Conservation (phyloP, 495 filamentous ascomycete species). For the Penicillium nucicola region DNA sequence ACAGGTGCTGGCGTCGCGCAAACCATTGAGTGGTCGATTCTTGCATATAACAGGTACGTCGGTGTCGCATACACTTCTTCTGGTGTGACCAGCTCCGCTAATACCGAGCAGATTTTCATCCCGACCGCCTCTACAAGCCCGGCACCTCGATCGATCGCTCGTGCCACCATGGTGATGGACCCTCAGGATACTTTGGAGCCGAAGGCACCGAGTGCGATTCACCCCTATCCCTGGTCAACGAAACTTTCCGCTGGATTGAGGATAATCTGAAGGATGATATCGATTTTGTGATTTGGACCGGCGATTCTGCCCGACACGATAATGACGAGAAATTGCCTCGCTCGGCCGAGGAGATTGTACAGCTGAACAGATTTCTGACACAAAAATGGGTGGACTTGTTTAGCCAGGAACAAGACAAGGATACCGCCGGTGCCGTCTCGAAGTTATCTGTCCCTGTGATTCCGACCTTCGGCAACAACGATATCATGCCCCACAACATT, state of each 20-base stretch:
- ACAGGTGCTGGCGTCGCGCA: not conserved
- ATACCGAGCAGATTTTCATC: slow-evolving; percentile 70
- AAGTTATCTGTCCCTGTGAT: slow-evolving; percentile 74
- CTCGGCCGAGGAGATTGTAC: slow-evolving; percentile 65
- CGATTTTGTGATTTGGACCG: slow-evolving; percentile 98
- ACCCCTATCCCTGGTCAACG: slow-evolving; percentile 75
- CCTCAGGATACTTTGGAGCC: slow-evolving; percentile 77
- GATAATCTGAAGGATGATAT: slow-evolving; percentile 76
- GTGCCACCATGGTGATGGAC: slow-evolving; percentile 77
- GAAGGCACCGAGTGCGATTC: slow-evolving; percentile 87
- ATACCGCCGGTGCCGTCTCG: slow-evolving; percentile 39
- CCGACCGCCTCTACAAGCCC: slow-evolving; percentile 77
- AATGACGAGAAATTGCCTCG: slow-evolving; percentile 84
- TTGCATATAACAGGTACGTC: slow-evolving; percentile 89
- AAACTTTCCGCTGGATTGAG: slow-evolving; percentile 90
- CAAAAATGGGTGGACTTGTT: slow-evolving; percentile 75
- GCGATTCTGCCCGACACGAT: slow-evolving; percentile 93
- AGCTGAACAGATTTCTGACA: slow-evolving; percentile 71
- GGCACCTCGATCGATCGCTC: slow-evolving; percentile 66
- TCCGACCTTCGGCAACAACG: slow-evolving; percentile 94
- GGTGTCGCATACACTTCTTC: not conserved
- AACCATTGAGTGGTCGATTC: slow-evolving; percentile 61
- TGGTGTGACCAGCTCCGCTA: not conserved
- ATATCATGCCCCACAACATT: slow-evolving; percentile 96
- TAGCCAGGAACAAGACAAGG: slow-evolving; percentile 42